Percentiles rank a stretch among this genome's conserved stretches.
Conservation (phyloP, 345 rosid species). For the Citrus reticulata region DNA sequence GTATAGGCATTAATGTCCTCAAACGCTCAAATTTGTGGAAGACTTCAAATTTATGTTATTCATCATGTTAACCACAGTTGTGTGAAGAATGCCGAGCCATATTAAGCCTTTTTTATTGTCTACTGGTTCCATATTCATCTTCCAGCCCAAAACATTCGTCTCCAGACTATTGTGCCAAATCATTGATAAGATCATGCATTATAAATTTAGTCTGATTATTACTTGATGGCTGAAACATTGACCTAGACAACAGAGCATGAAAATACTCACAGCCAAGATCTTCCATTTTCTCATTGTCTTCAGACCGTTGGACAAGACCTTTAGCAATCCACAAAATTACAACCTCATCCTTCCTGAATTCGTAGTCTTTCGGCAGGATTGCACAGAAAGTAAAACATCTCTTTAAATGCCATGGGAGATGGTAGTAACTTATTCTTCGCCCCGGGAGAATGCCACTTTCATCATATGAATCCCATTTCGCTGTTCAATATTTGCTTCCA, state of each 20-base stretch:
- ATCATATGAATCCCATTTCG: not conserved
- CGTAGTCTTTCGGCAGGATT: not conserved
- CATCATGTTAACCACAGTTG: not conserved
- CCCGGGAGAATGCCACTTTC: not conserved
- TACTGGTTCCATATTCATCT: not conserved
- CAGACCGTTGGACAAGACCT: constrained; percentile 10
- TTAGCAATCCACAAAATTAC: constrained; percentile 23
- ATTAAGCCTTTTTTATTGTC: not conserved
- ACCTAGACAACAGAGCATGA: not conserved
- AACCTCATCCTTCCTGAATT: not conserved
- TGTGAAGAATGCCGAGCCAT: not conserved
- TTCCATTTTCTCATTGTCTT: not conserved
- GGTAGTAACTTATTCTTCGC: not conserved
- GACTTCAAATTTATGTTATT: not conserved
- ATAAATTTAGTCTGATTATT: not conserved
- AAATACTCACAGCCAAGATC: constrained; percentile 1
- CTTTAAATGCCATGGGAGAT: constrained; percentile 25
- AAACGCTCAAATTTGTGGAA: not conserved
- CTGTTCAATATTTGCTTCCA: not conserved
- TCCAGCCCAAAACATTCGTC: not conserved
- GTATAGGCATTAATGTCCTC: not conserved
- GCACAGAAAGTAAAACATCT: constrained; percentile 29
- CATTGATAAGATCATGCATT: constrained; percentile 20
- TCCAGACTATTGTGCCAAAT: not conserved
- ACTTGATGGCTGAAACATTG: not conserved